These are phyloP conservation scores for Acer yangbiense DNA, from an alignment of 345 rosid species.

Conservation along the genomic window DNA sequence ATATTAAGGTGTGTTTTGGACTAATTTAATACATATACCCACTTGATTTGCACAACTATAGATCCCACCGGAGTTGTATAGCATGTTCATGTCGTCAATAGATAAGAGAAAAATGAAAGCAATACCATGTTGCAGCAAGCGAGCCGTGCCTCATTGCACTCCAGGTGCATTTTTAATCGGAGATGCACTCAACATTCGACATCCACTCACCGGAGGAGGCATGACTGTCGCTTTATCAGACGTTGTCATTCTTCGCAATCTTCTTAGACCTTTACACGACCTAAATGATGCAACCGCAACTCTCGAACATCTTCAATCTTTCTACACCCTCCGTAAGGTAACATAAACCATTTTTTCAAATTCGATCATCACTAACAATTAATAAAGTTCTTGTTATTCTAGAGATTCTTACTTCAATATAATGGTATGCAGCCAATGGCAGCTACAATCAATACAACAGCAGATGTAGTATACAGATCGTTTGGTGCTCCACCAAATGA, in stretches of 20 bases:
- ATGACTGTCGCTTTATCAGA: slow-evolving; percentile 66
- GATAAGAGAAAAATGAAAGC: slow-evolving; percentile 47
- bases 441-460: too few relatives aligned
- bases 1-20: background rate
- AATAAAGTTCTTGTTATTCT: too few relatives aligned
- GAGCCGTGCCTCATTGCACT: slow-evolving; percentile 48
- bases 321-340: slow-evolving; percentile 45
- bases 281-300: slow-evolving; percentile 43
- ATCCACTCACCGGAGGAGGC: slow-evolving; percentile 62
- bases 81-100: slow-evolving; percentile 40
- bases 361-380: too few relatives aligned
- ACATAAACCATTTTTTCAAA: background rate
- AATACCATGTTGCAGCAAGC: slow-evolving; percentile 56
- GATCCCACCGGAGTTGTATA: slow-evolving; percentile 44
- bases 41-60: slow-evolving; percentile 15
- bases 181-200: slow-evolving; percentile 61
- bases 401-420: too few relatives aligned
- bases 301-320: slow-evolving; percentile 44
- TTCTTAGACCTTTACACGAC: slow-evolving; percentile 44
- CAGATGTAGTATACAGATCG: too few relatives aligned
- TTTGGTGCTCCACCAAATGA: too few relatives aligned
- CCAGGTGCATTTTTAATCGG: slow-evolving; percentile 57
- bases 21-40: background rate
- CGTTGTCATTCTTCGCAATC: slow-evolving; percentile 42
- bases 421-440: too few relatives aligned